A percentile compares a stretch with the other conserved stretches of the same genome.
phyloP scores from a whole-genome alignment of 2,329 filamentous ascomycete genomes.

The Stagonosporopsis chrysanthemi region DNA sequence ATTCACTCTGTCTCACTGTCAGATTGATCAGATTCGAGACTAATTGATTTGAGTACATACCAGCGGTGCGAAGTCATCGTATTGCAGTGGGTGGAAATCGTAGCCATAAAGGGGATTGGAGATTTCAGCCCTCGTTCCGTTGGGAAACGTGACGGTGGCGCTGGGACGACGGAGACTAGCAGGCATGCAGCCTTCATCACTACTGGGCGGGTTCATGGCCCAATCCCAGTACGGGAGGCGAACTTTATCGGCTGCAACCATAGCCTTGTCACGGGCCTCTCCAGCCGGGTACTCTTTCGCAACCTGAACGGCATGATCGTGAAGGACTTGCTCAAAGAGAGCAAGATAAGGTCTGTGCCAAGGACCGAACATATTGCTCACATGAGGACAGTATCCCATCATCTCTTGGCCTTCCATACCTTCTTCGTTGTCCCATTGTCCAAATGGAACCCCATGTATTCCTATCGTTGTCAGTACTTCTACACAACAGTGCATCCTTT shows the following conservation, averaged over 20 bases:
- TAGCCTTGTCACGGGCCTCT: conserved; percentile 31
- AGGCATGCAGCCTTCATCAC: conserved; percentile 37
- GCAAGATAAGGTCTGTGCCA: conserved; percentile 47
- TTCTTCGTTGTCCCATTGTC: conserved; percentile 36
- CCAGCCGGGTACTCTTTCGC: conserved; percentile 40
- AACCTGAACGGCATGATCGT: conserved; percentile 39
- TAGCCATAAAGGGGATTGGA: conserved; percentile 41
- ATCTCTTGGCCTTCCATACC: conserved; percentile 31
- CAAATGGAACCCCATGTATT: conserved; percentile 44
- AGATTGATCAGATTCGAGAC: not conserved
- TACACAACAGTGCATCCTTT: not conserved
- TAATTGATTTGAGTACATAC: conserved; percentile 22
- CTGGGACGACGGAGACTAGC: conserved; percentile 29
- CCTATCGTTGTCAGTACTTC: conserved; percentile 22
- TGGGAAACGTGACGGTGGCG: conserved; percentile 35
- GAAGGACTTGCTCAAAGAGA: conserved; percentile 44
- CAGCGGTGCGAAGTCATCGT: conserved; percentile 37
- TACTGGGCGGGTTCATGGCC: conserved; percentile 36
- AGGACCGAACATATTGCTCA: conserved; percentile 39
- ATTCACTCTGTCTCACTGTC: conserved; percentile 27
- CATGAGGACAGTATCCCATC: conserved; percentile 43
- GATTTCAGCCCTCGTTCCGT: conserved; percentile 36
- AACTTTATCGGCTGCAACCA: conserved; percentile 32
- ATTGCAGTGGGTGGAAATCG: conserved; percentile 40
- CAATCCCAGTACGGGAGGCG: conserved; percentile 49